Evolutionary conservation across 129 eudicot species (phyloP), one percentile per base, ranked within the genome.

Genomic region (Arctium lappa): DNA sequence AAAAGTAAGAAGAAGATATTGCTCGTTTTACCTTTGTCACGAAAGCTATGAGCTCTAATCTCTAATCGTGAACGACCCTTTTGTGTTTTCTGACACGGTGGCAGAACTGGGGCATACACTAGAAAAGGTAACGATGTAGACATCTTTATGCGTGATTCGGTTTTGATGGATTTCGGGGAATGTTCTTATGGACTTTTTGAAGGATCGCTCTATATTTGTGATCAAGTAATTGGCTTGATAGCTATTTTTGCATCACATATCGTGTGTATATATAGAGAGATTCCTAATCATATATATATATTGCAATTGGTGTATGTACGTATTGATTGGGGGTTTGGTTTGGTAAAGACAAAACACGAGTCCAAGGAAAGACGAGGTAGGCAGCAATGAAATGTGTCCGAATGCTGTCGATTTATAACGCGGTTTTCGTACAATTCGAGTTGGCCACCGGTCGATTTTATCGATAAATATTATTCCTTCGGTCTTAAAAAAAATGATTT

Each of bases 1-100:
- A 3, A 12, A 13, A 56, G 3, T 13, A 50, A 50, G 6, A 5
- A 44, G 27, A 63, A 63, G 12, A 66, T 66, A 18, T 22, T 27
- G 22, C 15, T 56, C 3, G 48, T 32, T 53, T 69, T 80, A 80
- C 90, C 90, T 83, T 87, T 81, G 50, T 87, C 87, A 15, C 82
- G 50, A 10, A 75, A 36, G 73, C 82, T 71, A 8, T 80, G 90
- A 82, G 88, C 90, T 84, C 75, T 84, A 37, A 87, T 40, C 56
- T 76, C 27, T 30, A 84, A 34, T 11, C 34, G 10, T 0, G 9
- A 30, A 76, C n/a, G 34, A 27, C 9, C 2, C 6, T 50, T 65
- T 8, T 53, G 69, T 34, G 62, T 74, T 63, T 13, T 42, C 8
- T 16, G 74, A 22, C 33, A 27, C 2, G 74, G 77, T 6, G 81